Evolutionary conservation across 106 monocot species (phyloP), one percentile per base, ranked within the genome.

Genomic region (Xerophyta viscosa): DNA sequence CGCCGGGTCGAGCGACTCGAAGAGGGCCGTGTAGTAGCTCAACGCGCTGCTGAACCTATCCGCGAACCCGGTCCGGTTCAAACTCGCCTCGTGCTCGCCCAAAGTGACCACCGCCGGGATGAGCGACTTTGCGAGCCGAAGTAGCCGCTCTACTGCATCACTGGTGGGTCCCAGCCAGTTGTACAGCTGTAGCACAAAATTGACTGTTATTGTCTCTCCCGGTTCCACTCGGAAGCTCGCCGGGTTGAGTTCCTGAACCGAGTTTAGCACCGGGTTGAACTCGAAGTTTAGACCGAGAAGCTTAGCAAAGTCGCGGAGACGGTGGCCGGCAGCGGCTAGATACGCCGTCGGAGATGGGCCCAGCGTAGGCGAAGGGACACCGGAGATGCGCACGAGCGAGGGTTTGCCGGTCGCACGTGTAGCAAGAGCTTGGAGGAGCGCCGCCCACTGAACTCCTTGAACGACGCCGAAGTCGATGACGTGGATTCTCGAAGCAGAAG

Each of bases 371-470:
- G 89, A 69, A 9, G 89, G 73, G 21, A 98, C 66, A 52, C 98
- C 98, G 60, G 98, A 79, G 64, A 98, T 82, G 20, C 85, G 73
- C 20, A 98, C 50, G 42, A 47, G 65, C 11, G 78, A 30, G 6
- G 98, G 98, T 33, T 98, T 98, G 3, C 86, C 90, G 39, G 60
- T 50, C 0, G 85, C 27, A 2, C 98, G 72, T 12, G 82, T 90
- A 15, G 90, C 89, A 2, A 98, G 71, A 2, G 89, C 98, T 50
- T 98, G 98, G 19, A 98, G 85, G 13, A 98, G 69, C 41, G 86
- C 82, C 43, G 98, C 89, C 98, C 89, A 98, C 37, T 98, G 98
- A 56, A 98, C 62, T 1, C 98, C 98, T 21, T 90, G 82, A 2
- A 63, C 70, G 56, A 98, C 68, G 30, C 98, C 90, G 58, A 98